These are phyloP conservation scores for Cytospora piceae DNA, from an alignment of 2,329 filamentous ascomycete species.

Conservation along the genomic window DNA sequence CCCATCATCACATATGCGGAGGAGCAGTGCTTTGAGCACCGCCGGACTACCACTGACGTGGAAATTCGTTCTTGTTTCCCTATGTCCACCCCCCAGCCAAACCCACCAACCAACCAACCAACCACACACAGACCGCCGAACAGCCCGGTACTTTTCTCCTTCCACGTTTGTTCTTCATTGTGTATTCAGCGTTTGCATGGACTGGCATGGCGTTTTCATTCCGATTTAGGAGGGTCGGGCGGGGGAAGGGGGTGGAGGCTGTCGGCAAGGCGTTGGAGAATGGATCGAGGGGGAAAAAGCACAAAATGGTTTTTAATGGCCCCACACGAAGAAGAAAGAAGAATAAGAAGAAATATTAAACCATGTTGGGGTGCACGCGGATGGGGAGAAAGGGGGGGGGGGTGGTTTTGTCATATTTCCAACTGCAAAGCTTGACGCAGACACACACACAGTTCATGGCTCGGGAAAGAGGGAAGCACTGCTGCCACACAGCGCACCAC, in stretches of 20 bases:
- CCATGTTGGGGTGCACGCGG: too few relatives aligned
- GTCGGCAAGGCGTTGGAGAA: slow-evolving; percentile 15
- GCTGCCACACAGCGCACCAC: not conserved
- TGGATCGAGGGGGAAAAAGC: not conserved
- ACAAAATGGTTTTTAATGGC: not conserved
- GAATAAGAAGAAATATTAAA: not conserved
- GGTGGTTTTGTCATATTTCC: not conserved
- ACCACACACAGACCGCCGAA: slow-evolving; percentile 8
- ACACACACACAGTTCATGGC: too few relatives aligned
- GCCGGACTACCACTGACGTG: slow-evolving; percentile 19
- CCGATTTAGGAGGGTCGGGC: not conserved
- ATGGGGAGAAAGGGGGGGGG: too few relatives aligned
- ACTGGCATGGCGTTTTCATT: slow-evolving; percentile 20
- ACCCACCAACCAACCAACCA: slow-evolving; percentile 1
- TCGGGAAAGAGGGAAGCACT: too few relatives aligned
- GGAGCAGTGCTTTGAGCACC: not conserved
- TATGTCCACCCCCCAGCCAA: slow-evolving; percentile 15
- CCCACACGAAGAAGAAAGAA: too few relatives aligned
- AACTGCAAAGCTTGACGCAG: not conserved
- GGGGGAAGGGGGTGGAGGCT: not conserved
- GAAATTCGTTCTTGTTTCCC: slow-evolving; percentile 10
- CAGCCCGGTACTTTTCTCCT: slow-evolving; percentile 2
- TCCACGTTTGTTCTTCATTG: slow-evolving; percentile 23
- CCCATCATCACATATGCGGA: not conserved
- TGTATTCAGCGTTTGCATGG: slow-evolving; percentile 23